Base-by-base conservation (phyloP, 1,284 basidiomycete genomes). In the Ustilago cynodontis region DNA sequence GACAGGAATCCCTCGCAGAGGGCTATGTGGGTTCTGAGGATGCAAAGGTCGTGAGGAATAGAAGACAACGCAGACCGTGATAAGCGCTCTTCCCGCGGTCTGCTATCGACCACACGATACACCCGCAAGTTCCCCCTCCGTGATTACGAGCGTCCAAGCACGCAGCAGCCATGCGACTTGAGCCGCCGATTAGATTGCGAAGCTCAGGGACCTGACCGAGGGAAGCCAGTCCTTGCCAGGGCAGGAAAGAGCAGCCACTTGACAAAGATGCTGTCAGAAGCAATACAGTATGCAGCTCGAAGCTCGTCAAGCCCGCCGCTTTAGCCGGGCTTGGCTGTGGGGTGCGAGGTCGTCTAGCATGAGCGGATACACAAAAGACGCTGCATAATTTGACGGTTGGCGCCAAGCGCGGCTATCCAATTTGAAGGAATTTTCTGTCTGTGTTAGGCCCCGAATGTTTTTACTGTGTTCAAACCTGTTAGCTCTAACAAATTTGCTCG, bases 61-160 rank as follows among this genome's bases (percentile, higher is more conserved):
- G 13, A 58, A 16, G 29, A 13, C 29, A 18, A 14, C 24, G 16
- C 22, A 49, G 47, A 28, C 31, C 13, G 22, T n/a, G 18, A 22
- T 55, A 55, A 55, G 60, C 60, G 60, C 60, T 55, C 52, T 62
- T 54, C 41, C 13, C 60, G 60, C 60, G 58, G 14, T 26, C n/a
- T 29, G 18, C 14, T 18, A 11, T 29, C 31, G 14, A 20, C 22
- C 8, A 10, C 43, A 13, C 24, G 13, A 56, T 54, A 24, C 41
- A 20, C n/a, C 41, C n/a, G 41, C 41, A 7, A 7, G 6, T 43
- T 43, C 14, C 14, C 35, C 14, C 14, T 37, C 35, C 9, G 35
- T 37, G 14, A 16, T 16, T 8, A 11, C 41, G 41, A 43, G 20
- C 41, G 41, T 43, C 41, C n/a, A 43, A 9, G 7, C 20, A n/a